Conservation (phyloP, 1,139 yeast genomes). For the Saccharomyces pastorianus region DNA sequence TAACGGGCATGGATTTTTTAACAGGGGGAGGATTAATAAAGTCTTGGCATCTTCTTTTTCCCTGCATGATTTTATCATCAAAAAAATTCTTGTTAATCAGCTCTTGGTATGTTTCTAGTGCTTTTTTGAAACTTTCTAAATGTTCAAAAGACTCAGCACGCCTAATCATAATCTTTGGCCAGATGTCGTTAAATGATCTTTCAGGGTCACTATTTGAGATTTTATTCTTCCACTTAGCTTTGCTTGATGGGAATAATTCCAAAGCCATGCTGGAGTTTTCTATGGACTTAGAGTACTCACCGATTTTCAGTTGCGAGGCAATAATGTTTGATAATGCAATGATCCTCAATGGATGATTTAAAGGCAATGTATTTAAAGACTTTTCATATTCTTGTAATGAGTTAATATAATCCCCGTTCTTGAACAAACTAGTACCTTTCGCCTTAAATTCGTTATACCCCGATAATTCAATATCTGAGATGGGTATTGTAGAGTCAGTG, state of each 20-base stretch:
- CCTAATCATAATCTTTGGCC: conserved; percentile 59
- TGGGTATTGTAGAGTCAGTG: conserved; percentile 10
- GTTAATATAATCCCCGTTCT: conserved; percentile 69
- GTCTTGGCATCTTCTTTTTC: conserved; percentile 68
- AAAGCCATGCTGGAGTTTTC: conserved; percentile 51
- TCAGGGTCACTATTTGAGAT: conserved; percentile 40
- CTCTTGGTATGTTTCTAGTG: conserved; percentile 52
- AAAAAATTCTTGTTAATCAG: conserved; percentile 63
- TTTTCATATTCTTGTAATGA: conserved; percentile 57
- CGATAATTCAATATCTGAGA: conserved; percentile 27
- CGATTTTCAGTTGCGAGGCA: conserved; percentile 58
- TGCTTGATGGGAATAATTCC: conserved; percentile 42
- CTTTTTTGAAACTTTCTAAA: conserved; percentile 58
- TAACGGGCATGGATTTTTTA: conserved; percentile 10
- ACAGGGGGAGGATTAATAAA: conserved; percentile 44
- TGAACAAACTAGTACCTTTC: conserved; percentile 56
- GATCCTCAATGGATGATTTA: conserved; percentile 56
- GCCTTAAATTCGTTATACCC: conserved; percentile 43
- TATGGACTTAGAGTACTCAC: conserved; percentile 61
- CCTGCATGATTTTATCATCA: conserved; percentile 63
- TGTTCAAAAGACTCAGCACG: conserved; percentile 82
- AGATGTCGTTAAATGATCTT: conserved; percentile 59
- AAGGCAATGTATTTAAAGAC: conserved; percentile 58
- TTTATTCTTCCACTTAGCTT: conserved; percentile 21
- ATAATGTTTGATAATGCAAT: conserved; percentile 73